Evolutionary conservation across 257 asterid genomes (phyloP), one percentile per base, ranked within the genome.

Genomic region (Penstemon barbatus): DNA sequence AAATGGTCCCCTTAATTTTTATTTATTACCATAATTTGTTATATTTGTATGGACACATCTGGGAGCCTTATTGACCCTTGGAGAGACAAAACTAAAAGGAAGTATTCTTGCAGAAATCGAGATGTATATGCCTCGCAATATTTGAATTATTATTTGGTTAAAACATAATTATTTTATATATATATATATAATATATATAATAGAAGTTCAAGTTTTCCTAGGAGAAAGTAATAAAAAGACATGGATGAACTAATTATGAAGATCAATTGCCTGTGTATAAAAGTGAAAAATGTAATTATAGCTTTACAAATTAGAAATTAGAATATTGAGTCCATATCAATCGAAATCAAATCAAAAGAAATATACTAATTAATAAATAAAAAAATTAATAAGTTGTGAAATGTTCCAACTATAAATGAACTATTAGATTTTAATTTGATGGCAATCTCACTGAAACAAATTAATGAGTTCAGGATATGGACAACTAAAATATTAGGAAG

Each of bases 31-130:
- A 5, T 15, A 58, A 18, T 69, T 57, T 66, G 74, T 72, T 79
- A 1, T 57, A 62, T 71, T 72, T 76, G 82, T 71, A 68, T 33
- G 65, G 67, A 61, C 73, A 39, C 57, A 66, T 66, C 46, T 70
- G 76, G 74, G 57, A 52, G 0, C 72, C 15, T 69, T 65, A 9
- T 59, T 1, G 39, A 53, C 61, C 15, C 48, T 60, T 40, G 56
- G 70, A 69, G 50, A 43, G 25, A 50, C 63, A 77, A 77, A 51
- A 18, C 40, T 8, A 19, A 45, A 41, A 19, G 33, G 33, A 36
- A 5, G 8, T n/a, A 11, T 40, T 69, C 48, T 49, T 7, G 45
- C 6, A 45, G 43, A 75, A 71, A 19, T 74, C 44, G 48, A 74
- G 25, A 13, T 53, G 25, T 3, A 60, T 61, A 48, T 56, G 61